These are phyloP conservation scores for Phytopythium mirpurense DNA, from an alignment of 352 stramenopile species.

Conservation along the genomic window DNA sequence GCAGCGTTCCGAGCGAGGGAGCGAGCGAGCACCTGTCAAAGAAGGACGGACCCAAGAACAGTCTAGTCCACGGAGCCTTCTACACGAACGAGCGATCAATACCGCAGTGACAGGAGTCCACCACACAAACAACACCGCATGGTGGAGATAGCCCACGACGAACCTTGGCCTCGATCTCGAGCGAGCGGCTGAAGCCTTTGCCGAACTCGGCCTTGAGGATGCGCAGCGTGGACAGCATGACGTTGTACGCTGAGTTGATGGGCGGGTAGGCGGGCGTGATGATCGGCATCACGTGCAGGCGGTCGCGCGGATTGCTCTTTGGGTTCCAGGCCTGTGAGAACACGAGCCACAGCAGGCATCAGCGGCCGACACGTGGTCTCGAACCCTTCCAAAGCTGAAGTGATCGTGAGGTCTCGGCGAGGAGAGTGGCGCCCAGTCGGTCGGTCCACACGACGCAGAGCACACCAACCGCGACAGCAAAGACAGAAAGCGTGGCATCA, in stretches of 20 bases:
- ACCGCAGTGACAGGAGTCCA: background rate
- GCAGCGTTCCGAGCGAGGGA: background rate
- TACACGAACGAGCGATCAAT: constrained; percentile 13
- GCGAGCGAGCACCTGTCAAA: constrained; percentile 60
- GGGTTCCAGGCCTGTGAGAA: constrained; percentile 84
- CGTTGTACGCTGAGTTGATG: constrained; percentile 99
- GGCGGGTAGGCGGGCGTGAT: constrained; percentile 97
- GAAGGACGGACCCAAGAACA: constrained; percentile 70
- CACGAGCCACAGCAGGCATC: constrained; percentile 3
- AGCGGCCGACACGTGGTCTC: background rate
- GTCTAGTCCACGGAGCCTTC: constrained; percentile 69
- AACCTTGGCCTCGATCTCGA: constrained; percentile 85
- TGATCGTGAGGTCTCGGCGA: background rate
- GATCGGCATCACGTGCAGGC: constrained; percentile 97
- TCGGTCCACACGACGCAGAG: background rate
- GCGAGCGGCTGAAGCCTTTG: constrained; percentile 46
- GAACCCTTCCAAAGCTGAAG: background rate
- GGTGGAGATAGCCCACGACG: background rate
- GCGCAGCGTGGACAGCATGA: constrained; percentile 88
- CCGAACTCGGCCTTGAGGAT: constrained; percentile 90
- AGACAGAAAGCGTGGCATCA: constrained; percentile 22
- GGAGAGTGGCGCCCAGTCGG: background rate
- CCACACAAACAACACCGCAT: background rate
- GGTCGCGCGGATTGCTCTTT: constrained; percentile 77
- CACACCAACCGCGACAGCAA: constrained; percentile 1